Base-by-base conservation (phyloP, 768 basidiomycete species). In the Russula foetens region DNA sequence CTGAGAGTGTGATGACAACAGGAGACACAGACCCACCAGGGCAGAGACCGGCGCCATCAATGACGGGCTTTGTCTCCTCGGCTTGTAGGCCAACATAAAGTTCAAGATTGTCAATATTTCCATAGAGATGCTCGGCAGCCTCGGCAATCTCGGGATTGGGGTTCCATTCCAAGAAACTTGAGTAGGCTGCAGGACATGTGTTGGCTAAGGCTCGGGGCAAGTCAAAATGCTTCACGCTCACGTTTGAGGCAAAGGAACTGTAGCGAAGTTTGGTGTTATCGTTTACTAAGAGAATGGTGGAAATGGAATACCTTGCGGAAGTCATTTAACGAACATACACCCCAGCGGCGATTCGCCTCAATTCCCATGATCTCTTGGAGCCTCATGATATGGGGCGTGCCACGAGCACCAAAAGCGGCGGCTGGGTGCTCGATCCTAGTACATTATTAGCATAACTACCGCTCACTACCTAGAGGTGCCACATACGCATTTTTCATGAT, bases 281-380 rank as follows among this genome's bases (percentile, higher is more conserved):
- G 5, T 12, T 17, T 12, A 12, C 5, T 23, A n/a, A 12, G 6
- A 15, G 26, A 54, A 44, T 21, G 29, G 21, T n/a, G 50, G 38
- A 24, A 21, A 12, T n/a, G 33, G 50, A 71, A 55, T 61, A 79
- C 81, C 77, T 79, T 84, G 58, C 90, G 77, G 73, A 93, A 93
- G 61, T 92, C 90, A 63, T 93, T 93, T 63, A 93, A 70, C 2
- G 86, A 84, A 69, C 90, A 92, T 21, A 86, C 84, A 49, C 90
- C 90, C 90, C 90, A 94, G 23, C 69, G 64, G 31, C 91, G 80
- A 68, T 81, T 86, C 59, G 85, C 78, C 66, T 88, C 83, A 48
- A 93, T 92, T 44, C 89, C 89, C 88, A 93, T 87, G 43, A 92
- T 77, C 69, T 94, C 92, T 62, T 91, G 81, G 26, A 91, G 68